phyloP scores from a whole-genome alignment of 768 basidiomycete species.

The Phallus indusiatus region DNA sequence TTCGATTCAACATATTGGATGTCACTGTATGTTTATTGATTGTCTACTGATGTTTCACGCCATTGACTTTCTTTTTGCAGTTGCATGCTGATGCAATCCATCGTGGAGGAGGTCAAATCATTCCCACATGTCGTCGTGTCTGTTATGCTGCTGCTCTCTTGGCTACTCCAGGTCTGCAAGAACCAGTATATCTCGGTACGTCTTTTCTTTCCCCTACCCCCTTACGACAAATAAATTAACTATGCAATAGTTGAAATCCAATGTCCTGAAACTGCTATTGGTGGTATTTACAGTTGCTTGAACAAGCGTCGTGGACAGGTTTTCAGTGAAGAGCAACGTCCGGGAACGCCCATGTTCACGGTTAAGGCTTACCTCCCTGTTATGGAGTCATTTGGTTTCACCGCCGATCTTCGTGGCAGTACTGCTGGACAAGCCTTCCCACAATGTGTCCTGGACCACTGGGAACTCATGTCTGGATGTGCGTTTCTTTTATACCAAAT shows the following conservation, averaged over 20 bases:
- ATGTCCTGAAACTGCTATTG: slow-evolving; percentile 94
- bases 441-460: slow-evolving; percentile 88
- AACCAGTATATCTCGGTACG: slow-evolving; percentile 89
- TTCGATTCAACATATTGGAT: slow-evolving; percentile 92
- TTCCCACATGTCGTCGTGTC: slow-evolving; percentile 93
- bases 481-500: slow-evolving; percentile 24
- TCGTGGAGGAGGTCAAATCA: slow-evolving; percentile 97
- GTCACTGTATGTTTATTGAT: slow-evolving; percentile 48
- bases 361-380: slow-evolving; percentile 96
- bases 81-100: slow-evolving; percentile 98
- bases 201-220: slow-evolving; percentile 1
- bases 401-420: slow-evolving; percentile 84
- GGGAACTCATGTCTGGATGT: slow-evolving; percentile 80
- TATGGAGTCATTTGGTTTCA: slow-evolving; percentile 94
- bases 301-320: slow-evolving; percentile 99
- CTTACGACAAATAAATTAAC: too few relatives aligned
- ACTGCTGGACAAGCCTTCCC: slow-evolving; percentile 99
- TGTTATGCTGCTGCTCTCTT: slow-evolving; percentile 94
- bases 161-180: slow-evolving; percentile 85
- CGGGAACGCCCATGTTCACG: slow-evolving; percentile 98
- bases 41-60: background rate
- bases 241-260: slow-evolving; percentile 77
- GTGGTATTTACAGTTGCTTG: slow-evolving; percentile 89
- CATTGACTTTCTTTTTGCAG: slow-evolving; percentile 28
- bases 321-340: slow-evolving; percentile 93